A percentile compares a stretch with the other conserved stretches of the same genome.
These are phyloP conservation scores for Rhodotorula sp. DNA, from an alignment of 1,284 basidiomycete species.

Conservation along the genomic window DNA sequence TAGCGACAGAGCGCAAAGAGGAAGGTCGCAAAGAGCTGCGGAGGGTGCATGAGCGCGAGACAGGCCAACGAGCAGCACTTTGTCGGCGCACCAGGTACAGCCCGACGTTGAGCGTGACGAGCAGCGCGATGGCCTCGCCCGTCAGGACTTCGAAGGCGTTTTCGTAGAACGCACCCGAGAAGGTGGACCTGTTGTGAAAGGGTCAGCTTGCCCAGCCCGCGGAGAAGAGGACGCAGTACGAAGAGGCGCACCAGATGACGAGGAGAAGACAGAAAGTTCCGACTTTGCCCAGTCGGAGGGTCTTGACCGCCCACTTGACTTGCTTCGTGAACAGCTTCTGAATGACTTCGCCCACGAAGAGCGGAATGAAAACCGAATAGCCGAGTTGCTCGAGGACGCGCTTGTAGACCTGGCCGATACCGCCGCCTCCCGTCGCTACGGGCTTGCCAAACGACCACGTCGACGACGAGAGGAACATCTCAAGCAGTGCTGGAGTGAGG, in stretches of 20 bases:
- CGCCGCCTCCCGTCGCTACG: slow-evolving; percentile 43
- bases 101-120: slow-evolving; percentile 37
- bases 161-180: slow-evolving; percentile 49
- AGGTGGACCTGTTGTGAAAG: slow-evolving; percentile 41
- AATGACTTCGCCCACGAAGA: slow-evolving; percentile 48
- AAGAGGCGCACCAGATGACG: slow-evolving; percentile 46
- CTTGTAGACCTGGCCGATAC: slow-evolving; percentile 45
- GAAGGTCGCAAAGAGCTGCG: slow-evolving; percentile 42
- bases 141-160: slow-evolving; percentile 46
- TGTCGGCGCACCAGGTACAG: slow-evolving; percentile 8
- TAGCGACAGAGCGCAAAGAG: slow-evolving; percentile 45
- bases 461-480: slow-evolving; percentile 44
- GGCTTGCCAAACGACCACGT: slow-evolving; percentile 47
- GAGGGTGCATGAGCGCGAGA: slow-evolving; percentile 11
- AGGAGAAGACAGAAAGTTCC: slow-evolving; percentile 46
- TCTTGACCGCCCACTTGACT: slow-evolving; percentile 43
- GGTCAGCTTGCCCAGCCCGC: not conserved
- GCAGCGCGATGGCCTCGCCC: slow-evolving; percentile 46
- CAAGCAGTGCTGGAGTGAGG: slow-evolving; percentile 47
- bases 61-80: too few species aligned
- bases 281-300: slow-evolving; percentile 46
- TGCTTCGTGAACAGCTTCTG: slow-evolving; percentile 45
- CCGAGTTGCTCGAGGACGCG: slow-evolving; percentile 48
- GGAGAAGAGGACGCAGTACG: not conserved
- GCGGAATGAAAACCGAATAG: slow-evolving; percentile 45